phyloP scores from a whole-genome alignment of 805 yeast species.

The Cyberlindnera subsufficiens region DNA sequence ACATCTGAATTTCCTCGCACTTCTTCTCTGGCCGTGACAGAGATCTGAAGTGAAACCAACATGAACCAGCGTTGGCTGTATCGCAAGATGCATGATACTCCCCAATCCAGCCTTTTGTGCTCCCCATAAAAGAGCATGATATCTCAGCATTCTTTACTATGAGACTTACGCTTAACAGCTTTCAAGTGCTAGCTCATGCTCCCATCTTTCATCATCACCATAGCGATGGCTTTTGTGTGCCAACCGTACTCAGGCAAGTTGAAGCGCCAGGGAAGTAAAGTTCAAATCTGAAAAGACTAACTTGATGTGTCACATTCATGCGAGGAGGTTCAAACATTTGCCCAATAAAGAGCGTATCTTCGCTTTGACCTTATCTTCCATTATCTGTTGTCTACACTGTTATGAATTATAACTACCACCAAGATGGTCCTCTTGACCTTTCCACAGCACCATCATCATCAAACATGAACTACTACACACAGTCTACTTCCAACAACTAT shows the following conservation, averaged over 20 bases:
- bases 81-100: no score
- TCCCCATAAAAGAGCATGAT: no score
- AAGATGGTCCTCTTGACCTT: constrained; percentile 8
- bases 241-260: not conserved
- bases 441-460: constrained; percentile 14
- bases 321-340: no score
- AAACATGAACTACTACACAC: constrained; percentile 3
- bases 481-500: constrained; percentile 1
- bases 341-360: no score
- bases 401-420: constrained; percentile 6
- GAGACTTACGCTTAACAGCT: no score
- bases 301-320: not conserved
- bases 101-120: no score
- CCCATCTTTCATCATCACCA: constrained; percentile 2
- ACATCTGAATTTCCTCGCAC: no score
- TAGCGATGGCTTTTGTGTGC: constrained; percentile 7
- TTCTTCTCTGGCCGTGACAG: not conserved
- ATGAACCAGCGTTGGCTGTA: no score
- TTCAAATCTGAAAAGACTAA: not conserved
- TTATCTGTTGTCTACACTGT: not conserved
- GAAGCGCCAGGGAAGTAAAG: no score
- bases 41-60: no score
- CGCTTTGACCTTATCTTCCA: not conserved
- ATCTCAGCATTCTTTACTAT: no score
- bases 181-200: no score